Percentiles rank a stretch among this genome's conserved stretches.
Conservation (phyloP, 2,329 filamentous ascomycete genomes). For the Neopestalotiopsis sp. region DNA sequence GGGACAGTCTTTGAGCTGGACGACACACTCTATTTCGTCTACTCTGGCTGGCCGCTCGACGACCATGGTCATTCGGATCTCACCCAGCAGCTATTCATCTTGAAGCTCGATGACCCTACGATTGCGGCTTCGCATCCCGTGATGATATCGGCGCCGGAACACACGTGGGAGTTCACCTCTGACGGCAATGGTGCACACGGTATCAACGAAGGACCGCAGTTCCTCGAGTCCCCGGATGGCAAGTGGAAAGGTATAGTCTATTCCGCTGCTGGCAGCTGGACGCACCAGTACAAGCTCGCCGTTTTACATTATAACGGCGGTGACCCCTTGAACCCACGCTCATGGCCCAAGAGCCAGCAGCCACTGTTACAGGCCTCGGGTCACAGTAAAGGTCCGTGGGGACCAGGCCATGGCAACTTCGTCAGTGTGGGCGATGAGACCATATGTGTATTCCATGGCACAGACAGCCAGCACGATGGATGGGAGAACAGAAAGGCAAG, state of each 20-base stretch:
- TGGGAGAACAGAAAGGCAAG: conserved; percentile 35
- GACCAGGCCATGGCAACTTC: conserved; percentile 38
- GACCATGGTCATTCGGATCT: conserved; percentile 27
- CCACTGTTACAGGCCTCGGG: conserved; percentile 30
- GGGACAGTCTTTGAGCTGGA: conserved; percentile 36
- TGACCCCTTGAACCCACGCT: conserved; percentile 32
- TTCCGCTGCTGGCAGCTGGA: conserved; percentile 38
- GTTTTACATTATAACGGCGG: conserved; percentile 32
- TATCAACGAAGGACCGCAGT: conserved; percentile 40
- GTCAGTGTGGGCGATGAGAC: conserved; percentile 24
- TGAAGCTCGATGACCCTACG: conserved; percentile 31
- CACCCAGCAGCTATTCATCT: conserved; percentile 34
- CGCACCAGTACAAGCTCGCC: conserved; percentile 39
- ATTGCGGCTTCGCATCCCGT: conserved; percentile 27
- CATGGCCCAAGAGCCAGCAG: conserved; percentile 33
- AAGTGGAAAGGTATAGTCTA: conserved; percentile 35
- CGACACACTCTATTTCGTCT: conserved; percentile 33
- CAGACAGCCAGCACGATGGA: conserved; percentile 32
- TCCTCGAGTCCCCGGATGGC: conserved; percentile 33
- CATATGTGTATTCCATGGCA: conserved; percentile 37
- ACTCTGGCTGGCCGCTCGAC: conserved; percentile 38
- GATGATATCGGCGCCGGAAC: conserved; percentile 29
- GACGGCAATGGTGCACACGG: conserved; percentile 33
- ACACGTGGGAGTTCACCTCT: conserved; percentile 36
- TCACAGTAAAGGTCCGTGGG: conserved; percentile 27